phyloP scores from a whole-genome alignment of 2,329 filamentous ascomycete genomes.

The Colletotrichum sp. region DNA sequence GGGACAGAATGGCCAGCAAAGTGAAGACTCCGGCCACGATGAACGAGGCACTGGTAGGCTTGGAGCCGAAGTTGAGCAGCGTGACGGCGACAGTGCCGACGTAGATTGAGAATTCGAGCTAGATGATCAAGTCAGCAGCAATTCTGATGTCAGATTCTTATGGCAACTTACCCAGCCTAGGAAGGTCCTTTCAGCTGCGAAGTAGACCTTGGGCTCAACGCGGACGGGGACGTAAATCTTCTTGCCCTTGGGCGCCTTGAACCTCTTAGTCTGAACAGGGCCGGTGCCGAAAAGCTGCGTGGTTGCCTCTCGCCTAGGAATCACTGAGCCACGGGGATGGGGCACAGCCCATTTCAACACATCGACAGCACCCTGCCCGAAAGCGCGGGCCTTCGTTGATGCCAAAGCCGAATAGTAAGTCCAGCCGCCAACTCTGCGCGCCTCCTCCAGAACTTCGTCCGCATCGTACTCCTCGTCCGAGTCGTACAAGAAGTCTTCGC shows the following conservation, averaged over 20 bases:
- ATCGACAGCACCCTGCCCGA: constrained; percentile 46
- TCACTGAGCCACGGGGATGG: constrained; percentile 56
- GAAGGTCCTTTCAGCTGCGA: constrained; percentile 95
- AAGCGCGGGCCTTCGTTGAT: constrained; percentile 45
- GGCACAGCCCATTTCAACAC: constrained; percentile 59
- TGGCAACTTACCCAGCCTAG: constrained; percentile 77
- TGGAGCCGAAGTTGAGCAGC: constrained; percentile 78
- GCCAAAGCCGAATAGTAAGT: constrained; percentile 72
- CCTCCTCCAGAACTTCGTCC: constrained; percentile 77
- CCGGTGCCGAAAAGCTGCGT: constrained; percentile 58
- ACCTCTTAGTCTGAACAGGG: constrained; percentile 61
- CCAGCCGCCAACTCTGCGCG: constrained; percentile 76
- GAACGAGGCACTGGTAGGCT: constrained; percentile 64
- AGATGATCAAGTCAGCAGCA: constrained; percentile 24
- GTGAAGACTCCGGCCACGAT: constrained; percentile 81
- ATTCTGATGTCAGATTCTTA: background rate
- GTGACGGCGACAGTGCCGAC: constrained; percentile 87
- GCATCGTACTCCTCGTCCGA: constrained; percentile 84
- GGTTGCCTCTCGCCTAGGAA: constrained; percentile 63
- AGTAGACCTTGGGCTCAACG: constrained; percentile 97
- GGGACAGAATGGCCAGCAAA: constrained; percentile 74
- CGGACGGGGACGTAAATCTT: constrained; percentile 95
- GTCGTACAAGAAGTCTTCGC: constrained; percentile 88
- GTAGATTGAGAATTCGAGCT: constrained; percentile 96
- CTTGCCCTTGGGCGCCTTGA: constrained; percentile 82